Evolutionary conservation across 257 asterid species (phyloP).

Genomic region (Solanum raphanifolium): DNA sequence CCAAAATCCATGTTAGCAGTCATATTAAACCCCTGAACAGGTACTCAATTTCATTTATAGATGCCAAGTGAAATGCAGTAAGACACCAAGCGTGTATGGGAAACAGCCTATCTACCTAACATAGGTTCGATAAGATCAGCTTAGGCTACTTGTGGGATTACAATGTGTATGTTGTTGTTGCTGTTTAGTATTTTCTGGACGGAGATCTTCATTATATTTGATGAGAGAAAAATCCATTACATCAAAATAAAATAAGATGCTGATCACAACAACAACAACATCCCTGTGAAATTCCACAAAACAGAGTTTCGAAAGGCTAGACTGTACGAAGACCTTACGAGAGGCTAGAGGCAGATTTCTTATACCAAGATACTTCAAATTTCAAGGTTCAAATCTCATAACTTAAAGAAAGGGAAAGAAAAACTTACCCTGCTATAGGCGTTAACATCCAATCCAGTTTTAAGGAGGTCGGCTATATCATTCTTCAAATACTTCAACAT

Average conservation of each 20-base stretch:
- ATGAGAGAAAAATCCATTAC: neutral
- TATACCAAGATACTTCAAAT: neutral
- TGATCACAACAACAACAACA: neutral
- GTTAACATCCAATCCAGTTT: conserved; percentile 35
- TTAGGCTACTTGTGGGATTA: neutral
- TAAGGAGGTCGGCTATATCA: conserved; percentile 70
- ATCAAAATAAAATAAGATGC: neutral
- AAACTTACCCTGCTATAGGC: conserved; percentile 69
- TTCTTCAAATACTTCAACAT: conserved; percentile 62
- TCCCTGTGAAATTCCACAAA: neutral
- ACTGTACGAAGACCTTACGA: neutral
- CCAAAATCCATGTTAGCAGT: neutral
- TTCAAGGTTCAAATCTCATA: neutral
- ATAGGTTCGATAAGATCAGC: neutral
- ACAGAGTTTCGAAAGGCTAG: neutral
- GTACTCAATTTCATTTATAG: neutral
- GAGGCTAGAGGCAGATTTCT: neutral
- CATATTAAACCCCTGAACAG: neutral
- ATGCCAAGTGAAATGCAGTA: neutral
- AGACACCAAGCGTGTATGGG: neutral
- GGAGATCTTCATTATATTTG: neutral
- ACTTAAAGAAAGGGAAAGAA: neutral
- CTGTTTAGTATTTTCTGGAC: neutral
- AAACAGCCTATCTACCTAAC: neutral
- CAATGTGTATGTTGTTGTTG: neutral